phyloP scores from a whole-genome alignment of 306 rosid genomes.

The Trichosanthes truncata region DNA sequence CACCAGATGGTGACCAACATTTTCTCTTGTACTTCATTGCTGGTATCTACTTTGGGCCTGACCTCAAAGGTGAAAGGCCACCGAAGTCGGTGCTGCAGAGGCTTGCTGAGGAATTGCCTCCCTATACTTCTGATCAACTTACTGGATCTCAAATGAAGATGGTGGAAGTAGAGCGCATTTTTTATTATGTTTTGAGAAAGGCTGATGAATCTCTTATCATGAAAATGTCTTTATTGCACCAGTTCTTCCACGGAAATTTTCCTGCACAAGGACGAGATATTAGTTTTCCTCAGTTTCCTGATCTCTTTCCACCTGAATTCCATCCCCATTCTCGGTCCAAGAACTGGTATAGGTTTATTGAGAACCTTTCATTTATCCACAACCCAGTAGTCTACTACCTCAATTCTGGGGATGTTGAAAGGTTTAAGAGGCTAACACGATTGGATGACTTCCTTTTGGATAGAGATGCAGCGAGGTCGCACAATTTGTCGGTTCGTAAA shows the following conservation, averaged over 20 bases:
- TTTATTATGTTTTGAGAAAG: neutral
- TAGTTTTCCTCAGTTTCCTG: slow-evolving; percentile 3
- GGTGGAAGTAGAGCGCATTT: slow-evolving; percentile 7
- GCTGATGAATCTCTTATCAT: slow-evolving; percentile 6
- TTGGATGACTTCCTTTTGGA: slow-evolving; percentile 39
- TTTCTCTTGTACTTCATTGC: slow-evolving; percentile 1
- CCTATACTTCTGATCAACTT: slow-evolving; percentile 5
- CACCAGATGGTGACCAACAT: neutral
- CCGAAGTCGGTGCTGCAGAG: neutral
- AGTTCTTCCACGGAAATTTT: neutral
- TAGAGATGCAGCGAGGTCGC: slow-evolving; percentile 29
- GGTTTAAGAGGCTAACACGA: slow-evolving; percentile 63
- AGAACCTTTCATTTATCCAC: neutral
- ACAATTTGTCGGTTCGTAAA: neutral
- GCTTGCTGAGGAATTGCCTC: neutral
- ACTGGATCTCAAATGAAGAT: slow-evolving; percentile 3
- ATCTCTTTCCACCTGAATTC: neutral
- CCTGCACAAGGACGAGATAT: neutral
- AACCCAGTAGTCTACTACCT: slow-evolving; percentile 6
- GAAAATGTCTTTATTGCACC: neutral
- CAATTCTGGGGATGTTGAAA: slow-evolving; percentile 38
- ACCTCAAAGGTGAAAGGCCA: neutral
- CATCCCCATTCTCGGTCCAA: slow-evolving; percentile 6
- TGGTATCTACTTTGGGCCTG: slow-evolving; percentile 4
- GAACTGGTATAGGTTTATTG: neutral